Base-by-base conservation (phyloP, 1,284 basidiomycete genomes). In the Trichosporon sp. region DNA sequence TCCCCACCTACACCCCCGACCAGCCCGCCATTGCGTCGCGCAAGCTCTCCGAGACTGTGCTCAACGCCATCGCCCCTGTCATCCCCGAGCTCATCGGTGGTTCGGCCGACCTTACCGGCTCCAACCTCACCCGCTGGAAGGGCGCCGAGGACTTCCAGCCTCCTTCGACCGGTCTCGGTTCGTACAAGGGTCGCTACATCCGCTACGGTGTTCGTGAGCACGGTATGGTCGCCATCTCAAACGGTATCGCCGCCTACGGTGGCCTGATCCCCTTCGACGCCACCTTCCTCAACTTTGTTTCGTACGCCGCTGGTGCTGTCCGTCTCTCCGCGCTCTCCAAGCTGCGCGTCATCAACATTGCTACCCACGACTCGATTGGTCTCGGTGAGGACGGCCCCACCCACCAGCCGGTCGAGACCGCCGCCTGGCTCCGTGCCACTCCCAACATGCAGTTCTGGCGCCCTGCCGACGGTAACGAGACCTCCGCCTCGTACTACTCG, bases 181-280 rank as follows among this genome's bases (percentile, higher is more conserved):
- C 85, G 76, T 97, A 94, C 85, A 86, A 89, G 73, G 95, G 95
- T 72, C 92, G 91, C 68, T 97, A 98, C 85, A 90, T 98, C 83
- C 92, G 94, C 71, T 98, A 92, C 86, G 95, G 95, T 90, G 94
- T 98, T 72, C 93, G 95, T 85, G 95, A 98, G 86, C 95, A 98
- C 85, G 95, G 88, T 79, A 98, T 98, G 95, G 93, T 91, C 80
- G 95, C 95, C 74, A 94, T 97, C 81, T 93, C 91, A 79, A 96
- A 96, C 84, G 94, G 94, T 84, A 84, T 96, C 74, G 85, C 87
- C 76, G 94, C 93, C 16, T 96, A 95, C 84, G 92, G 92, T 70
- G 83, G 82, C 81, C 90, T 94, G 78, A 88, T 94, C 75, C 93
- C 92, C 66, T 94, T 92, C 85, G 89, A 91, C 76, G 93, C 90